Conservation (phyloP, 768 basidiomycete species). For the Tulasnella sp. region DNA sequence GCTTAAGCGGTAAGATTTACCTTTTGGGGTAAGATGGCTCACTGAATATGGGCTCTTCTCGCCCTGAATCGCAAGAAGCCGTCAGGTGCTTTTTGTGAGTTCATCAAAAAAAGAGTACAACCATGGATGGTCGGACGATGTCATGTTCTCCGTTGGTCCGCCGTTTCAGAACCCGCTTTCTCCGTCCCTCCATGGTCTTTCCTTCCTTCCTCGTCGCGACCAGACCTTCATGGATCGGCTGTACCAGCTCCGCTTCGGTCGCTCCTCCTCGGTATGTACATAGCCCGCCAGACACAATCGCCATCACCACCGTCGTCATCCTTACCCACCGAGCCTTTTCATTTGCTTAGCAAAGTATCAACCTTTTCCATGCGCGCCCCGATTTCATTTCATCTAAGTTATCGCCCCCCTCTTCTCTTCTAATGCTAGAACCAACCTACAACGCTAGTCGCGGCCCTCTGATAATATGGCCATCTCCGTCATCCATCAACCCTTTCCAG, state of each 20-base stretch:
- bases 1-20: neutral
- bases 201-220: neutral
- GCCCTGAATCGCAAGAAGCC: neutral
- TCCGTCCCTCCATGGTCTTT: no score
- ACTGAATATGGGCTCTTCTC: neutral
- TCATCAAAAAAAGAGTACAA: neutral
- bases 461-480: neutral
- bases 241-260: neutral
- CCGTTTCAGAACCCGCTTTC: neutral
- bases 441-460: neutral
- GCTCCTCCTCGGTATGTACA: neutral
- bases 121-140: neutral
- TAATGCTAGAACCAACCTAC: neutral
- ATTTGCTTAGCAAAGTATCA: neutral
- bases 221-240: neutral
- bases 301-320: neutral
- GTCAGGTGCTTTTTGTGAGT: neutral
- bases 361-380: neutral
- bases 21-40: neutral
- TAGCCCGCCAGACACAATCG: neutral
- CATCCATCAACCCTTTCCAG: neutral
- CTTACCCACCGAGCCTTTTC: neutral
- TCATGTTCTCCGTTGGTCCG: slow-evolving; percentile 1
- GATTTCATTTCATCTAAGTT: slow-evolving; percentile 3
- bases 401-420: neutral